Evolutionary conservation across 768 basidiomycete species (phyloP).

Genomic region (Collybiopsis luxurians): DNA sequence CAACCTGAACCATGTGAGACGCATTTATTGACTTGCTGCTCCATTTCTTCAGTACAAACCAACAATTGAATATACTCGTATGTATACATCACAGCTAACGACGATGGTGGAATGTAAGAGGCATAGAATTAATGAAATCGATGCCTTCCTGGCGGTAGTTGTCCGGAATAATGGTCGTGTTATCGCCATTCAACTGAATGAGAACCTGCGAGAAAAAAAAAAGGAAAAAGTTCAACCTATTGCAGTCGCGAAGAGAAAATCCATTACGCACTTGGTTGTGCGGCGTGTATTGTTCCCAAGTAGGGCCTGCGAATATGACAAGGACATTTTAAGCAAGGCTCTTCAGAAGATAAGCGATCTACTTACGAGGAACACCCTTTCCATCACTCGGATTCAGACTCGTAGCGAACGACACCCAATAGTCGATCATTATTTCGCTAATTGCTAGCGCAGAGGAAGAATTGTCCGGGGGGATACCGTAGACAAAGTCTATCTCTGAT

Average conservation of each 20-base stretch:
- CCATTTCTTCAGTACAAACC: too few relatives aligned
- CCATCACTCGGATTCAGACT: constrained; percentile 28
- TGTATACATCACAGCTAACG: not conserved
- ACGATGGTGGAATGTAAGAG: constrained; percentile 23
- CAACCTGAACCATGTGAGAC: too few relatives aligned
- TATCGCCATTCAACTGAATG: constrained; percentile 25
- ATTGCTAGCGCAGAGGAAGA: constrained; percentile 15
- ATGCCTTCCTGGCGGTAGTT: constrained; percentile 25
- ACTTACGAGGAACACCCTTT: constrained; percentile 19
- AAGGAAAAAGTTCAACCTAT: not conserved
- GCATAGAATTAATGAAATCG: constrained; percentile 21
- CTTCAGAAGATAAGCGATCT: not conserved
- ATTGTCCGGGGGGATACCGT: constrained; percentile 18
- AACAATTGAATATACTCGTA: too few relatives aligned
- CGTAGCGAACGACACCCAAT: constrained; percentile 30
- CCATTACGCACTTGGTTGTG: not conserved
- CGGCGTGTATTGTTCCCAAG: constrained; percentile 10
- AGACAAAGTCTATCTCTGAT: constrained; percentile 29
- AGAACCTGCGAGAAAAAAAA: constrained; percentile 14
- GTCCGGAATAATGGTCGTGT: constrained; percentile 24
- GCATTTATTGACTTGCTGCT: too few relatives aligned
- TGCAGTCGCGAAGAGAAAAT: not conserved
- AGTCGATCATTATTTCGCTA: constrained; percentile 25
- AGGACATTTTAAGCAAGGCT: not conserved
- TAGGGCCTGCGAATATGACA: constrained; percentile 4